Base-by-base conservation (phyloP, 129 eudicot species). In the Chrysanthemum lavandulifolium region DNA sequence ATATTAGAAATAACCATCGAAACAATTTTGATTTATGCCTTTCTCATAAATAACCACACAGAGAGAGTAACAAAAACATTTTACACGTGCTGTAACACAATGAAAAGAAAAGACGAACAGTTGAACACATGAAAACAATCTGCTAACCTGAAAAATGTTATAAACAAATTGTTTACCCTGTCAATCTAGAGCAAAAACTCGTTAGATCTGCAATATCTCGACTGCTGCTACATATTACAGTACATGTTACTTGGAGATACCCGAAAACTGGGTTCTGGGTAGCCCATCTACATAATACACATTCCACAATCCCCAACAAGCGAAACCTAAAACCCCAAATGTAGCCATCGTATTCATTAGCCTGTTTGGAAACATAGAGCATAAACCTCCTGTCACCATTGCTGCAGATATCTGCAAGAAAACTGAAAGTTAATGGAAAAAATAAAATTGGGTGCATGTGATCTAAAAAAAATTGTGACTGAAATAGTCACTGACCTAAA, bases 401-500 rank as follows among this genome's bases (percentile, higher is more conserved):
- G n/a, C 76, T 72, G 61, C 68, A 13, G 58, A 3, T 53, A 53
- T 53, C 58, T 52, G 57, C 49, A 65, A 11, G 8, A 16, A 10
- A 65, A n/a, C 10, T n/a, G 33, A 65, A 43, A 8, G 12, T 29
- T 29, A 29, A 16, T 2, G 23, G 16, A 40, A 57, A 15, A 55
- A 21, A 23, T 13, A 13, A 23, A 2, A 68, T 25, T 51, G 9
- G 7, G 10, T 9, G 16, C 19, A 14, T 18, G n/a, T 66, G 36
- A 65, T 43, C 2, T 65, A 9, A 25, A 9, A 13, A 9, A 23
- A 67, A 6, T 62, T 69, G 63, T 29, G 55, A 70, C 74, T 18
- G 59, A 40, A 59, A 31, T 25, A 25, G 27, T 57, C 16, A 71
- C 72, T 77, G 31, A 76, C 85, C 85, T 81, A 49, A 33, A 61